A percentile compares a stretch with the other conserved stretches of the same genome.
Evolutionary conservation across 352 stramenopile species (phyloP).

Genomic region (Pythium periplocum): DNA sequence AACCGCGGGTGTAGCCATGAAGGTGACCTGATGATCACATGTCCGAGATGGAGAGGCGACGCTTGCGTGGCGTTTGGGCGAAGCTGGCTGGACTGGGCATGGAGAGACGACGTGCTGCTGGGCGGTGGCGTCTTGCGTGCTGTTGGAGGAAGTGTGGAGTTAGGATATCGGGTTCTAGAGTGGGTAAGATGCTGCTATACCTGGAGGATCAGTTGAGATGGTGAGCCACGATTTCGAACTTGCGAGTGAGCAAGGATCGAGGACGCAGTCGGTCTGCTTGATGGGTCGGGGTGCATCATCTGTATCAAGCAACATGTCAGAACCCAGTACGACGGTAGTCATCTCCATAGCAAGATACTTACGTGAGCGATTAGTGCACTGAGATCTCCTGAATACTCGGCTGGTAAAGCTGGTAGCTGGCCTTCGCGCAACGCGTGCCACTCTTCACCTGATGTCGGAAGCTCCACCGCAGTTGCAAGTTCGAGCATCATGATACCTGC

Average conservation of each 20-base stretch:
- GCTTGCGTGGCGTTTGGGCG: too few relatives aligned
- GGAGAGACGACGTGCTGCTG: too few relatives aligned
- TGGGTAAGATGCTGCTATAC: not conserved
- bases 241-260: constrained; percentile 27
- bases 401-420: constrained; percentile 32
- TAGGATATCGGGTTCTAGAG: not conserved
- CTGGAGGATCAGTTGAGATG: constrained; percentile 7
- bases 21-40: too few relatives aligned
- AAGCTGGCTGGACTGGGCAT: too few relatives aligned
- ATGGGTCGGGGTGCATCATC: constrained; percentile 61
- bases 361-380: constrained; percentile 37
- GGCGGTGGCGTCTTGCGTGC: constrained; percentile 3
- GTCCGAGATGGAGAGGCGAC: too few relatives aligned
- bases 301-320: constrained; percentile 7
- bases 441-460: constrained; percentile 44
- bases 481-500: constrained; percentile 69
- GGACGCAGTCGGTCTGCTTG: constrained; percentile 31
- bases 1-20: too few relatives aligned
- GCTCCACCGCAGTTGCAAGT: constrained; percentile 28
- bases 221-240: constrained; percentile 6
- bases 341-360: not conserved
- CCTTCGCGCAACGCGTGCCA: constrained; percentile 70
- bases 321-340: too few relatives aligned
- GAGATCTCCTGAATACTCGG: constrained; percentile 46
- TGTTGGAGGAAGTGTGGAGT: constrained; percentile 1